Percentiles rank a stretch among this genome's conserved stretches.
These are phyloP conservation scores for Cicer pinnatifidum DNA, from an alignment of 306 rosid genomes.

Conservation along the genomic window DNA sequence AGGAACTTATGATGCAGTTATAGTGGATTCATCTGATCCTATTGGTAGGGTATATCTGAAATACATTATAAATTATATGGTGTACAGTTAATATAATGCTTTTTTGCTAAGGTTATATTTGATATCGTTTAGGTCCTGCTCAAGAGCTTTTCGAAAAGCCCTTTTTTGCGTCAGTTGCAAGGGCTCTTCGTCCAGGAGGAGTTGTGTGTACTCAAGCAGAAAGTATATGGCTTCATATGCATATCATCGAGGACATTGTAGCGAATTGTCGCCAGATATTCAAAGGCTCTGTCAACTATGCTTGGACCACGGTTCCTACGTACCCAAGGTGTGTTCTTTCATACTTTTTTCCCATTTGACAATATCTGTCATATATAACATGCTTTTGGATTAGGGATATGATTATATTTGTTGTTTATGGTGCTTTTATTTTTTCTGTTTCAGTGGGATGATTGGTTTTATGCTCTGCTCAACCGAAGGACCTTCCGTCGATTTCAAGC, in stretches of 20 bases:
- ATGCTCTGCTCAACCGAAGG: constrained; percentile 99
- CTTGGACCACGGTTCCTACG: constrained; percentile 99
- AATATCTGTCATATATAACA: not conserved
- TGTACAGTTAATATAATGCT: not conserved
- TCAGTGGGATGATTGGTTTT: constrained; percentile 98
- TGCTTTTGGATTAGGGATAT: not conserved
- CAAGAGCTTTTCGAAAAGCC: constrained; percentile 99
- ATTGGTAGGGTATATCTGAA: constrained; percentile 60
- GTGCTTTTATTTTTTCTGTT: constrained; percentile 39
- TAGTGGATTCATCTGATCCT: constrained; percentile 98
- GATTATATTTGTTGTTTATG: constrained; percentile 35
- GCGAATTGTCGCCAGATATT: constrained; percentile 82
- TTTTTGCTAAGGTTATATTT: constrained; percentile 28
- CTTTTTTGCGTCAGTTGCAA: constrained; percentile 74
- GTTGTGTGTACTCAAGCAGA: constrained; percentile 97
- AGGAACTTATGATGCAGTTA: constrained; percentile 91
- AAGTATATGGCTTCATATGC: constrained; percentile 99
- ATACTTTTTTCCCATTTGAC: constrained; percentile 6
- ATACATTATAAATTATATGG: not conserved
- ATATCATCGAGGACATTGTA: constrained; percentile 86
- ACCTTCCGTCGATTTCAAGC: constrained; percentile 85
- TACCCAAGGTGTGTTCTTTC: constrained; percentile 74
- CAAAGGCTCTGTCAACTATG: constrained; percentile 96
- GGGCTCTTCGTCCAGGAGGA: constrained; percentile 97
- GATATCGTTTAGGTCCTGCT: constrained; percentile 77